phyloP scores from a whole-genome alignment of 331 rosid genomes.

The Quercus lobata region DNA sequence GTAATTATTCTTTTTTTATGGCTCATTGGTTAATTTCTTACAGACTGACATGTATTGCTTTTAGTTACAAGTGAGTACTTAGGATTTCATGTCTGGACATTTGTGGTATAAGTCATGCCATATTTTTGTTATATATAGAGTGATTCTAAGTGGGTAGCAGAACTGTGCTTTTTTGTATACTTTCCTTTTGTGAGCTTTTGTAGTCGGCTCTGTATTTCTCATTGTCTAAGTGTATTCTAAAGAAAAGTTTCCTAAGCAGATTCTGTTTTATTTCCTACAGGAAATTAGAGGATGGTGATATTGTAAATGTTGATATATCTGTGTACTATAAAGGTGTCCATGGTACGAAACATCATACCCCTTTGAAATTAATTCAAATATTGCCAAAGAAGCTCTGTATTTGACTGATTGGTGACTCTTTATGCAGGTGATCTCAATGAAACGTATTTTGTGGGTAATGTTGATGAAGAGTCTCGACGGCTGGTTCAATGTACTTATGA shows the following conservation, averaged over 20 bases:
- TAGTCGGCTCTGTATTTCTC: background rate
- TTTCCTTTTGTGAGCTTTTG: background rate
- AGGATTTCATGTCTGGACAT: too few species aligned
- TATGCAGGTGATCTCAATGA: constrained; percentile 88
- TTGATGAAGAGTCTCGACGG: constrained; percentile 75
- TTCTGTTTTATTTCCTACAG: constrained; percentile 37
- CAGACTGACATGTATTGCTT: too few species aligned
- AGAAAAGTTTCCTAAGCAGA: background rate
- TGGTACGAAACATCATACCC: constrained; percentile 39
- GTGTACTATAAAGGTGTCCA: constrained; percentile 91
- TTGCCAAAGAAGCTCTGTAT: background rate
- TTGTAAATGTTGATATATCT: constrained; percentile 79
- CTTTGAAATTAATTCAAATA: background rate
- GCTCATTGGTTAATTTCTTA: too few species aligned
- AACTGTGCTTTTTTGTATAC: background rate
- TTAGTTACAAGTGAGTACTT: too few species aligned
- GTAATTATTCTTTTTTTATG: too few species aligned
- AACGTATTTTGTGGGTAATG: constrained; percentile 93
- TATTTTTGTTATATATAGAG: background rate
- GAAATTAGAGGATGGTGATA: constrained; percentile 94
- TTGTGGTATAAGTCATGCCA: background rate
- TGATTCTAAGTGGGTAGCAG: background rate
- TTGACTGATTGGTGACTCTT: constrained; percentile 12
- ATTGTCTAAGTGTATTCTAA: background rate
- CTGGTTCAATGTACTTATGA: constrained; percentile 86